phyloP scores from a whole-genome alignment of 129 eudicot genomes.

The Logfia minima region DNA sequence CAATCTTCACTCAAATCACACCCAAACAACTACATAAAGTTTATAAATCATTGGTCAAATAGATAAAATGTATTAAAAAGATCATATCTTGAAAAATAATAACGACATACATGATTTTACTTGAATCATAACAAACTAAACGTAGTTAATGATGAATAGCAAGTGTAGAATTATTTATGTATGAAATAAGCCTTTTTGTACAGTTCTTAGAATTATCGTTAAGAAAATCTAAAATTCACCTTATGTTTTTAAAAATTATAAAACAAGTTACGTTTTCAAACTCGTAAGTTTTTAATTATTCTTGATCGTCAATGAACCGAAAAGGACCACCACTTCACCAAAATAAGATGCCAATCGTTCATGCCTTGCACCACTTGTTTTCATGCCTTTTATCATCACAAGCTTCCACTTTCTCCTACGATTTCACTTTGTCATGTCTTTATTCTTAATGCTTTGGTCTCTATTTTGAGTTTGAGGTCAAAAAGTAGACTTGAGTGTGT shows the following conservation, averaged over 20 bases:
- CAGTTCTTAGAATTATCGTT: neutral
- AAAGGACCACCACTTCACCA: slow-evolving; percentile 34
- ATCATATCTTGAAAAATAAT: no score
- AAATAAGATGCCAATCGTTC: slow-evolving; percentile 24
- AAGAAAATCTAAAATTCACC: neutral
- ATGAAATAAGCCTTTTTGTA: neutral
- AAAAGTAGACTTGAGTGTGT: slow-evolving; percentile 46
- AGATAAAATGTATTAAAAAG: neutral
- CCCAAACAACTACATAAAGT: slow-evolving; percentile 14
- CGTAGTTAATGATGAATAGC: no score
- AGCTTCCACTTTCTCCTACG: slow-evolving; percentile 40
- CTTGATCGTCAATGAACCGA: neutral
- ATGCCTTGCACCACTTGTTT: slow-evolving; percentile 26
- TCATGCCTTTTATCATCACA: slow-evolving; percentile 48
- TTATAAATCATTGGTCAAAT: slow-evolving; percentile 9
- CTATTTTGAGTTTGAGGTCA: slow-evolving; percentile 39
- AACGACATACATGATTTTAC: neutral
- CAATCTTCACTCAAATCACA: slow-evolving; percentile 27
- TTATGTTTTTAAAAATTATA: neutral
- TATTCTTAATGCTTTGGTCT: slow-evolving; percentile 42
- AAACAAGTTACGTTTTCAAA: slow-evolving; percentile 12
- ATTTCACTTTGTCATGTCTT: slow-evolving; percentile 41
- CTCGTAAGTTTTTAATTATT: neutral
- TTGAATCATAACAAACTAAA: neutral
- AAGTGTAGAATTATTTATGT: no score